Conservation (phyloP, 352 stramenopile species). For the Hyaloperonospora brassicae region DNA sequence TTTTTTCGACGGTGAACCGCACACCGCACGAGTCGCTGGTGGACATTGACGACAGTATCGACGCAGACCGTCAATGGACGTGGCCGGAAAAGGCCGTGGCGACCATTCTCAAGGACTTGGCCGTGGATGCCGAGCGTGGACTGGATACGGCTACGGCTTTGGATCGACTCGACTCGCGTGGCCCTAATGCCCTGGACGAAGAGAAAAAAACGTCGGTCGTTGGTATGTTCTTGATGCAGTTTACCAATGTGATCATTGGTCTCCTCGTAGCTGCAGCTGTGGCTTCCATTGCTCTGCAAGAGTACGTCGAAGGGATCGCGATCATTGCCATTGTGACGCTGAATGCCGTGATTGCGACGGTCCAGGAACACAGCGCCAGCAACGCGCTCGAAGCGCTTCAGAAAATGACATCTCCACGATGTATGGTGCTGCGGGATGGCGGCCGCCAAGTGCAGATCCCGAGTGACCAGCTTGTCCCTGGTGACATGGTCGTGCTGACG, state of each 20-base stretch:
- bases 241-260: slow-evolving; percentile 71
- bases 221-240: slow-evolving; percentile 68
- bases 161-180: slow-evolving; percentile 34
- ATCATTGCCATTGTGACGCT: slow-evolving; percentile 70
- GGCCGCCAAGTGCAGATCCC: slow-evolving; percentile 42
- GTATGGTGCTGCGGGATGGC: slow-evolving; percentile 44
- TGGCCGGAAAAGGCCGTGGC: slow-evolving; percentile 49
- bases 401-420: slow-evolving; percentile 68
- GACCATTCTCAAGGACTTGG: slow-evolving; percentile 34
- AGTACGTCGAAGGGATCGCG: slow-evolving; percentile 60
- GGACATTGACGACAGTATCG: slow-evolving; percentile 23
- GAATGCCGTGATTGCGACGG: slow-evolving; percentile 60
- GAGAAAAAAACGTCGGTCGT: slow-evolving; percentile 47
- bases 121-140: slow-evolving; percentile 33
- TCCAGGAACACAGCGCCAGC: slow-evolving; percentile 58
- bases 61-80: slow-evolving; percentile 32
- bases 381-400: slow-evolving; percentile 64
- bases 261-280: slow-evolving; percentile 51
- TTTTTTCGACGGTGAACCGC: slow-evolving; percentile 25
- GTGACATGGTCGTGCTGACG: slow-evolving; percentile 76
- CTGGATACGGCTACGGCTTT: slow-evolving; percentile 28
- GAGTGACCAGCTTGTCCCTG: slow-evolving; percentile 56
- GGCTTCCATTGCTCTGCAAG: slow-evolving; percentile 54
- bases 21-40: slow-evolving; percentile 53
- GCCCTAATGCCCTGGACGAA: slow-evolving; percentile 43